Evolutionary conservation across 2,329 filamentous ascomycete species (phyloP), one percentile per base, ranked within the genome.

Genomic region (Ceratocystis diversiconidia): DNA sequence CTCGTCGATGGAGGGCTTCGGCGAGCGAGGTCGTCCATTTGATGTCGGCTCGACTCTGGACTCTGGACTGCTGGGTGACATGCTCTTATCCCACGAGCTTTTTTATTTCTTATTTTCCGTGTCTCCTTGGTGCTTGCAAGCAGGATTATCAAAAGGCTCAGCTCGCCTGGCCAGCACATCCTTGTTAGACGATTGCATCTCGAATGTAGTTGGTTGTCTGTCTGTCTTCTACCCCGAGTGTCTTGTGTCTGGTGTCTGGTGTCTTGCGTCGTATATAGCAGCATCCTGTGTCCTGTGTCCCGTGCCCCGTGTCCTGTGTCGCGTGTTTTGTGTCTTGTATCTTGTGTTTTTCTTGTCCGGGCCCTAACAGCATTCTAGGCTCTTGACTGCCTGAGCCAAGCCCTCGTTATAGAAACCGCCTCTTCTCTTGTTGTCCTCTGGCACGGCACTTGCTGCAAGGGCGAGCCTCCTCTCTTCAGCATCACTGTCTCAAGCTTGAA

Each of bases 91-190:
- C 25, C 12, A 5, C 52, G 25, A 8, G 52, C 12, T 12, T 57
- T 5, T 17, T 3, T 3, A 25, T 12, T 32, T 25, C 22, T n/a
- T 36, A 10, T 36, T 36, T 36, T 36, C 32, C 32, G 52, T n/a
- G 44, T n/a, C n/a, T n/a, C n/a, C n/a, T n/a, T n/a, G n/a, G n/a
- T n/a, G n/a, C n/a, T n/a, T 22, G 63, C 32, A 36, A 36, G 17
- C 25, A 67, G 64, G n/a, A 43, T 36, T 64, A 55, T 19, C 25
- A 50, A 43, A 63, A 61, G 44, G 19, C 43, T 61, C 59, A 61
- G 41, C 59, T 43, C 36, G 44, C 59, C 44, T 46, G 59, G 44
- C 59, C 59, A 44, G 41, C 8, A 43, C 8, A 61, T 44, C 59
- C 36, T 28, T 61, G 59, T 22, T 44, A 12, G 59, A 7, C 8